Evolutionary conservation across 768 basidiomycete genomes (phyloP).

Genomic region (Ramaria sp.): DNA sequence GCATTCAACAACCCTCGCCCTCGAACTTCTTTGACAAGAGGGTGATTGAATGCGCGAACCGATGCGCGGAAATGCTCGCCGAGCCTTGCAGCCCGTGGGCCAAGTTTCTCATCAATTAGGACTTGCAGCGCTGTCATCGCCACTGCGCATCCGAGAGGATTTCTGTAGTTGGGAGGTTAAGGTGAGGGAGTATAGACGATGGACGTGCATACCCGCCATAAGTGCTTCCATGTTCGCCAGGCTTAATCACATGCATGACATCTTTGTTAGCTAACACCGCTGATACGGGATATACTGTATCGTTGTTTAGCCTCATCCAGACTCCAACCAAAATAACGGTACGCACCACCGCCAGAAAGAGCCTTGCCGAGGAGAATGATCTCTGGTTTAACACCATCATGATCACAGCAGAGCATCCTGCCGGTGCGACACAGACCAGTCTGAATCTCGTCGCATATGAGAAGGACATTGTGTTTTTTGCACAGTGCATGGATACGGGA

Average conservation of each 20-base stretch:
- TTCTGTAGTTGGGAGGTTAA: slow-evolving; percentile 32
- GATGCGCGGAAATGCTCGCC: slow-evolving; percentile 72
- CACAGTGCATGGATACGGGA: slow-evolving; percentile 68
- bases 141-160: slow-evolving; percentile 94
- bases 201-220: slow-evolving; percentile 69
- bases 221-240: slow-evolving; percentile 93
- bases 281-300: slow-evolving; percentile 86
- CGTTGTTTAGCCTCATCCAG: not conserved
- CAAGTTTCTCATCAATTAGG: slow-evolving; percentile 78
- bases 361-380: slow-evolving; percentile 93
- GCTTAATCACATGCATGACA: slow-evolving; percentile 90
- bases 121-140: slow-evolving; percentile 88
- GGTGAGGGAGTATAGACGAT: not conserved
- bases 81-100: slow-evolving; percentile 64
- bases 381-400: slow-evolving; percentile 83
- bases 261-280: slow-evolving; percentile 85
- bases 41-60: slow-evolving; percentile 48
- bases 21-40: slow-evolving; percentile 68
- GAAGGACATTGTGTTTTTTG: slow-evolving; percentile 85
- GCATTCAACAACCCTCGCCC: slow-evolving; percentile 89
- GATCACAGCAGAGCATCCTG: slow-evolving; percentile 84
- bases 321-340: not conserved
- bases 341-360: slow-evolving; percentile 83
- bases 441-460: slow-evolving; percentile 98
- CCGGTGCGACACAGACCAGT: slow-evolving; percentile 92